These are phyloP conservation scores for Fusarium austroafricanum DNA, from an alignment of 2,329 filamentous ascomycete genomes.

Conservation along the genomic window DNA sequence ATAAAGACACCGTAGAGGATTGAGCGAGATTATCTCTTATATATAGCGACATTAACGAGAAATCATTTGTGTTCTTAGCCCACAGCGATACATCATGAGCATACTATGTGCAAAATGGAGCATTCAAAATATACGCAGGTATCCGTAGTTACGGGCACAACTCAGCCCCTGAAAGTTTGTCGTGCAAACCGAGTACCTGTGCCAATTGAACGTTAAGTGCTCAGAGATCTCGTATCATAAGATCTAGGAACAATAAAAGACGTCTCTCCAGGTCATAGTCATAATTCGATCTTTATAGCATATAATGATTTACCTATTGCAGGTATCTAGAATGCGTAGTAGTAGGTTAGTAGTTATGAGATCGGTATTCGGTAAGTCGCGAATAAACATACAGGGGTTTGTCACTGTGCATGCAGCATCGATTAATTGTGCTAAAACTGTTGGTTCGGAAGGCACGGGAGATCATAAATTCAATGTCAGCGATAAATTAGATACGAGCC, in stretches of 20 bases:
- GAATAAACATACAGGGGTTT: background rate
- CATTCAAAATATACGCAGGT: background rate
- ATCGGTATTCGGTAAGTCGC: background rate
- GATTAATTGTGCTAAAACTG: background rate
- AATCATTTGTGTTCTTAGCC: too few relatives aligned
- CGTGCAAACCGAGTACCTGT: background rate
- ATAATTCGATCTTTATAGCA: background rate
- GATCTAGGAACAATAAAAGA: background rate
- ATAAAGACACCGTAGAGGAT: background rate
- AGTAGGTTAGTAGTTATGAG: background rate
- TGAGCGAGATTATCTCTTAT: background rate
- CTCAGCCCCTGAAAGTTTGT: background rate
- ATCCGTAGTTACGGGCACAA: conserved; percentile 5
- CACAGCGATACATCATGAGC: background rate
- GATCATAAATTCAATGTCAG: conserved; percentile 11
- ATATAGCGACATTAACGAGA: conserved; percentile 8
- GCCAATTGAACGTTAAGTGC: background rate
- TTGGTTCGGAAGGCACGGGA: background rate
- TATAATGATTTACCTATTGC: conserved; percentile 2
- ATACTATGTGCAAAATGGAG: background rate
- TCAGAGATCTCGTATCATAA: background rate
- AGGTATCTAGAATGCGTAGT: background rate
- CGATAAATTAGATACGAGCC: conserved; percentile 20
- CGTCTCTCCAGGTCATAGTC: background rate
- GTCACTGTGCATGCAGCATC: background rate